These are phyloP conservation scores for Penicillium lividum DNA, from an alignment of 495 filamentous ascomycete species.

Conservation along the genomic window DNA sequence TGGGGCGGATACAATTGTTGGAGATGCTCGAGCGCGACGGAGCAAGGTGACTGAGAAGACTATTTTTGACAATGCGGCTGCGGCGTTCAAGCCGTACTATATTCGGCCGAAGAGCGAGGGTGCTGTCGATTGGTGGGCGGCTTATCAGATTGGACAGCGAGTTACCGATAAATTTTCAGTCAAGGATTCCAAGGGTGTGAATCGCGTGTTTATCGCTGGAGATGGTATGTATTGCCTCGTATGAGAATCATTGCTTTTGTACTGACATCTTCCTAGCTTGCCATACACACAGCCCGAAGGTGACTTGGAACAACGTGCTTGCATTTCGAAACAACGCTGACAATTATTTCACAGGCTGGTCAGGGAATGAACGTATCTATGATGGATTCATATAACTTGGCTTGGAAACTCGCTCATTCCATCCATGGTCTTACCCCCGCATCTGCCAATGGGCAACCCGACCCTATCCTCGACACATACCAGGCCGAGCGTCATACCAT, in stretches of 20 bases:
- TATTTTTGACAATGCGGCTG: constrained; percentile 43
- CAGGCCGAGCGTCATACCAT: constrained; percentile 66
- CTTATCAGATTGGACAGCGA: constrained; percentile 70
- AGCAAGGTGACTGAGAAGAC: constrained; percentile 42
- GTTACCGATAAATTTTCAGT: constrained; percentile 66
- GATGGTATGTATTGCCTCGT: constrained; percentile 48
- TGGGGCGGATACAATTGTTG: constrained; percentile 20
- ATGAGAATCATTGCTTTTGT: background rate
- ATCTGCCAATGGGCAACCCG: constrained; percentile 35
- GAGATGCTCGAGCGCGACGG: constrained; percentile 35
- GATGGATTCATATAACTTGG: constrained; percentile 79
- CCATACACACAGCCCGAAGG: constrained; percentile 72
- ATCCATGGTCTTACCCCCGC: constrained; percentile 58
- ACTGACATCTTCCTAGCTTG: constrained; percentile 28
- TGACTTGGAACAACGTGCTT: constrained; percentile 14
- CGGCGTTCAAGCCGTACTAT: constrained; percentile 49
- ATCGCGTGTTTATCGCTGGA: constrained; percentile 66
- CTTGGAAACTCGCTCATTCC: constrained; percentile 79
- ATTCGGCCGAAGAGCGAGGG: constrained; percentile 41
- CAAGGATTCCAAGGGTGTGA: constrained; percentile 47
- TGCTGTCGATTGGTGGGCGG: constrained; percentile 64
- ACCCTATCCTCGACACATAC: constrained; percentile 67
- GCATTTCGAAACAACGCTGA: constrained; percentile 1
- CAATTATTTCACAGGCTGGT: constrained; percentile 57
- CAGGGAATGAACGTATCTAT: constrained; percentile 92